Percentiles rank a stretch among this genome's conserved stretches.
Evolutionary conservation across 306 rosid species (phyloP).

Genomic region (Begonia masoniana): DNA sequence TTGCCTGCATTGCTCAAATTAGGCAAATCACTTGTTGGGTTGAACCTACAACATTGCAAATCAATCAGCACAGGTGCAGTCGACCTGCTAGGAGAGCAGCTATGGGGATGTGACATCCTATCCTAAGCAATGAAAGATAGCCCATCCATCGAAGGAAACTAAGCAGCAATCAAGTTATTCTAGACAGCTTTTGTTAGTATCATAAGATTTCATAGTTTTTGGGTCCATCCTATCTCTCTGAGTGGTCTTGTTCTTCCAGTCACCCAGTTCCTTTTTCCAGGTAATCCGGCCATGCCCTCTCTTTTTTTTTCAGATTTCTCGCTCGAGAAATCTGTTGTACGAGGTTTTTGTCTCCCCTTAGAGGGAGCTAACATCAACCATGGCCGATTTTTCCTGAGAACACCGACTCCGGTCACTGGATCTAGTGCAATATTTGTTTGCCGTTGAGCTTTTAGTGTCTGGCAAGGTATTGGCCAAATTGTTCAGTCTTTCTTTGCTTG

Average conservation of each 20-base stretch:
- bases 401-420: conserved; percentile 31
- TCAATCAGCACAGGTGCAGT: conserved; percentile 40
- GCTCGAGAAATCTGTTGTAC: conserved; percentile 35
- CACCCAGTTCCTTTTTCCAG: conserved; percentile 51
- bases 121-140: conserved; percentile 20
- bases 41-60: conserved; percentile 67
- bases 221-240: conserved; percentile 37
- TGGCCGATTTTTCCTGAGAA: conserved; percentile 50
- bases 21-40: conserved; percentile 57
- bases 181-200: conserved; percentile 31
- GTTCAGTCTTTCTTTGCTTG: conserved; percentile 13
- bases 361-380: conserved; percentile 21
- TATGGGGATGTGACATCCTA: conserved; percentile 80
- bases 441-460: no score
- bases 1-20: conserved; percentile 36
- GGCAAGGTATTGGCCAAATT: no score
- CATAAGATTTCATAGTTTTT: conserved; percentile 38
- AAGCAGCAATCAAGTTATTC: conserved; percentile 12
- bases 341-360: conserved; percentile 25
- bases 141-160: conserved; percentile 3
- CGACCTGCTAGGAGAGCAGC: conserved; percentile 38
- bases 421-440: conserved; percentile 11
- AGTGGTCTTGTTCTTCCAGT: conserved; percentile 53
- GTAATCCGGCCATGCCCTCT: conserved; percentile 28
- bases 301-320: conserved; percentile 58